Evolutionary conservation across 2,329 filamentous ascomycete species (phyloP).

Genomic region (Ophidiomyces ophidiicola): DNA sequence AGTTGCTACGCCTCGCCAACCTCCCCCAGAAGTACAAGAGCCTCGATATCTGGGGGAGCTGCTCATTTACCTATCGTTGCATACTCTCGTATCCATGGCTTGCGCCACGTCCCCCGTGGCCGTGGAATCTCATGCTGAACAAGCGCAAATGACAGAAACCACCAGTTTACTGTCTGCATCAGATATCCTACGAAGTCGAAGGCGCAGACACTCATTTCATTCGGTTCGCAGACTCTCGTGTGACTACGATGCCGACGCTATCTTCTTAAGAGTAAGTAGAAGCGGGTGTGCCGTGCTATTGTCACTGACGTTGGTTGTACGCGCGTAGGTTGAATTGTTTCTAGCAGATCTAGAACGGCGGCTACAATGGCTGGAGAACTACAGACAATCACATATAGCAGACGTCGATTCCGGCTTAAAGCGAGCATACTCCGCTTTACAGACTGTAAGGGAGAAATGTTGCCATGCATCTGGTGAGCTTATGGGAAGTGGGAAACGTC

Average conservation of each 20-base stretch:
- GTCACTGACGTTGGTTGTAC: background rate
- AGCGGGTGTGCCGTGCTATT: no score
- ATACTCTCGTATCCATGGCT: no score
- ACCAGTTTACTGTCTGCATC: conserved; percentile 24
- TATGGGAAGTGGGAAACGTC: conserved; percentile 70
- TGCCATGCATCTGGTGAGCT: conserved; percentile 82
- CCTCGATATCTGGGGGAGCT: no score
- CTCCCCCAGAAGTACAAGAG: background rate
- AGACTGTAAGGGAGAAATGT: conserved; percentile 77
- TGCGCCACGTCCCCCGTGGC: conserved; percentile 32
- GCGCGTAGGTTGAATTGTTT: conserved; percentile 34
- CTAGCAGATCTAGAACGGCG: conserved; percentile 74
- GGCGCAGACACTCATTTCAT: conserved; percentile 37
- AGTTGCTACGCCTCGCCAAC: background rate
- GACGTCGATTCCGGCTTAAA: conserved; percentile 74
- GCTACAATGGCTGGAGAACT: conserved; percentile 77
- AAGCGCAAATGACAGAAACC: conserved; percentile 10
- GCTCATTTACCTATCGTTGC: no score
- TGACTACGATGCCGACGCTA: conserved; percentile 35
- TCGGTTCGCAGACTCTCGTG: conserved; percentile 31
- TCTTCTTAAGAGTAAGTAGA: conserved; percentile 32
- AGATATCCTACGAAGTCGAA: conserved; percentile 28
- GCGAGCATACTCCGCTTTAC: conserved; percentile 71
- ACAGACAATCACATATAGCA: conserved; percentile 67
- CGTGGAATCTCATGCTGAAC: conserved; percentile 27